Base-by-base conservation (phyloP, 352 stramenopile species). In the Pilasporangium apinafurcum region DNA sequence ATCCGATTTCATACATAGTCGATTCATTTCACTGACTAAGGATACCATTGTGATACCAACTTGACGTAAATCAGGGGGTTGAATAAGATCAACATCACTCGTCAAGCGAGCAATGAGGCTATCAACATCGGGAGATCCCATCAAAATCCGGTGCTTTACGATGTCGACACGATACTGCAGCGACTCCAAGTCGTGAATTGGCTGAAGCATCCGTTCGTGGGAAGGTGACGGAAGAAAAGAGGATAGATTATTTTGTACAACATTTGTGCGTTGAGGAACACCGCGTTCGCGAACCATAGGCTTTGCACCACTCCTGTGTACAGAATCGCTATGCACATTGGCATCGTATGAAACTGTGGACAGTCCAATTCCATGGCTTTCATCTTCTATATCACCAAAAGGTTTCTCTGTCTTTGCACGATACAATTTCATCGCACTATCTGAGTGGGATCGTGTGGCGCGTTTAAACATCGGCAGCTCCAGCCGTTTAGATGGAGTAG, bases 11-110 rank as follows among this genome's bases (percentile, higher is more conserved):
- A 73, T 37, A 17, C 65, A 56, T 33, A 83, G 45, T 0, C 62
- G 64, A 16, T 79, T 61, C 58, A 86, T 68, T 27, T 86, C 69
- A 13, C 57, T 64, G 42, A 86, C 54, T 5, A 86, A 43, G n/a
- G 56, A 63, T 8, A 86, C 51, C 69, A 86, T 76, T 16, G 56
- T 60, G 9, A 53, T 35, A 5, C 67, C 73, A 8, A 82, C 54
- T 39, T 62, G 36, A 7, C 59, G 62, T 5, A 86, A 65, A n/a
- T 81, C 65, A 8, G 33, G 30, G 2, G 46, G 46, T 21, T 55
- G 21, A 20, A 79, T 71, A 2, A 47, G 41, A 2, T 72, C 53
- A 18, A 84, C 59, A 22, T 83, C 71, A 18, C 58, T 31, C 13
- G 43, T 33, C n/a, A 82, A 31, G 12, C 59, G 53, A 9, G 47